These are phyloP conservation scores for Sphaerobolus stellatus DNA, from an alignment of 1,284 basidiomycete species.

Conservation along the genomic window DNA sequence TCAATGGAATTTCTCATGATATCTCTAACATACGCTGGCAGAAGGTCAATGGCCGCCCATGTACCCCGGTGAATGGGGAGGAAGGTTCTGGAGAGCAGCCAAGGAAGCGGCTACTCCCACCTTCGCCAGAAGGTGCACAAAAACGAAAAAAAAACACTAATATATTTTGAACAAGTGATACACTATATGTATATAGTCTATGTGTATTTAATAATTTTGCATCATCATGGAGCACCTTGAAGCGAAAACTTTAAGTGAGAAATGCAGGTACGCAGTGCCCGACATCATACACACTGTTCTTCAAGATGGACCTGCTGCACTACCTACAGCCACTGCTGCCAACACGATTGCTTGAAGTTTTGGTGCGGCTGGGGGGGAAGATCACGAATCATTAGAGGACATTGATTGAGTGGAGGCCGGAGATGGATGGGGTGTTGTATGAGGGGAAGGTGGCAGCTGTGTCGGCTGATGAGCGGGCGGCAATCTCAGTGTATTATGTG, in stretches of 20 bases:
- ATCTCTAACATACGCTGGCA: too few species aligned
- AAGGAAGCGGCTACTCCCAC: conserved; percentile 94
- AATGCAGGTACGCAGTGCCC: conserved; percentile 94
- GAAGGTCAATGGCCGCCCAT: too few species aligned
- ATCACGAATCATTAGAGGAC: conserved; percentile 32
- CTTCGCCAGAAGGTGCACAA: conserved; percentile 92
- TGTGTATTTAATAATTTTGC: conserved; percentile 90
- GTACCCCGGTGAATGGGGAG: too few species aligned
- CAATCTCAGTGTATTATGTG: conserved; percentile 84
- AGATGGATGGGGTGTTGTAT: conserved; percentile 60
- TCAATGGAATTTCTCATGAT: too few species aligned
- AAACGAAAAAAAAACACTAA: conserved; percentile 93
- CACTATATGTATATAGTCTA: conserved; percentile 97
- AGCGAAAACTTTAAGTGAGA: conserved; percentile 92
- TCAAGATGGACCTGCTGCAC: conserved; percentile 77
- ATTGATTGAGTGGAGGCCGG: conserved; percentile 60
- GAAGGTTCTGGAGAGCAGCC: conserved; percentile 96
- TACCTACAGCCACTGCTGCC: conserved; percentile 86
- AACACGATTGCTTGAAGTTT: conserved; percentile 68
- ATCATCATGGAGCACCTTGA: conserved; percentile 93
- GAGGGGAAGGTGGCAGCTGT: too few species aligned
- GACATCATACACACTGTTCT: conserved; percentile 91
- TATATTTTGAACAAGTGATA: conserved; percentile 71
- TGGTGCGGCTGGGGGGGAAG: conserved; percentile 64
- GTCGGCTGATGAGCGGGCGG: conserved; percentile 60